Evolutionary conservation across 2,329 filamentous ascomycete genomes (phyloP).

Genomic region (Epichloe glyceriae): DNA sequence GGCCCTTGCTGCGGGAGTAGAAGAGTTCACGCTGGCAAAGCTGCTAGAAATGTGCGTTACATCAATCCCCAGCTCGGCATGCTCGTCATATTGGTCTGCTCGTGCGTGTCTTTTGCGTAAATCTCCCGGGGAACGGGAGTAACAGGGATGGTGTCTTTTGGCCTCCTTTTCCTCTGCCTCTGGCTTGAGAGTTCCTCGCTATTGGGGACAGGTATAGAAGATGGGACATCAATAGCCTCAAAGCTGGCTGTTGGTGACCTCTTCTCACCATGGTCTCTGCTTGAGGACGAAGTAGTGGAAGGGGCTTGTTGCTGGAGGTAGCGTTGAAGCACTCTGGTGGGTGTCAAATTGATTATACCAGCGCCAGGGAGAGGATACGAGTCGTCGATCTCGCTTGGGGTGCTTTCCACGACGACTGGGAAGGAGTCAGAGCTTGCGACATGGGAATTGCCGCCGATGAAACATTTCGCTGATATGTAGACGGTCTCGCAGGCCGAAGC

Average conservation of each 20-base stretch:
- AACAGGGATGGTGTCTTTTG: slow-evolving; percentile 13
- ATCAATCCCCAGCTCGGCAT: slow-evolving; percentile 8
- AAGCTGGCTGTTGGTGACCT: not conserved
- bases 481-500: slow-evolving; percentile 6
- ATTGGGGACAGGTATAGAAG: slow-evolving; percentile 12
- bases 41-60: slow-evolving; percentile 23
- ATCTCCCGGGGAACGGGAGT: slow-evolving; percentile 9
- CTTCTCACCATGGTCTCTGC: not conserved
- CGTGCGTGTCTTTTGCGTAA: not conserved
- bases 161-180: not conserved
- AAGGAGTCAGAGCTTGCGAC: slow-evolving; percentile 3
- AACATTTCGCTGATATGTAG: not conserved
- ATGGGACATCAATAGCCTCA: slow-evolving; percentile 10
- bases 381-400: slow-evolving; percentile 40
- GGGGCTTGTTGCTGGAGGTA: slow-evolving; percentile 28
- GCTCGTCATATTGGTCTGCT: not conserved
- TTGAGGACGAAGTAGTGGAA: slow-evolving; percentile 2
- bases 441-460: not conserved
- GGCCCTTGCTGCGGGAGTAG: slow-evolving; percentile 9
- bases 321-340: slow-evolving; percentile 36
- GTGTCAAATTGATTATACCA: slow-evolving; percentile 24
- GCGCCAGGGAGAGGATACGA: slow-evolving; percentile 32
- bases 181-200: not conserved
- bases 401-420: slow-evolving; percentile 26
- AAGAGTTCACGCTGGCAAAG: slow-evolving; percentile 9